Evolutionary conservation across 1,139 yeast species (phyloP), one percentile per base, ranked within the genome.

Genomic region (Suhomyces taliae): DNA sequence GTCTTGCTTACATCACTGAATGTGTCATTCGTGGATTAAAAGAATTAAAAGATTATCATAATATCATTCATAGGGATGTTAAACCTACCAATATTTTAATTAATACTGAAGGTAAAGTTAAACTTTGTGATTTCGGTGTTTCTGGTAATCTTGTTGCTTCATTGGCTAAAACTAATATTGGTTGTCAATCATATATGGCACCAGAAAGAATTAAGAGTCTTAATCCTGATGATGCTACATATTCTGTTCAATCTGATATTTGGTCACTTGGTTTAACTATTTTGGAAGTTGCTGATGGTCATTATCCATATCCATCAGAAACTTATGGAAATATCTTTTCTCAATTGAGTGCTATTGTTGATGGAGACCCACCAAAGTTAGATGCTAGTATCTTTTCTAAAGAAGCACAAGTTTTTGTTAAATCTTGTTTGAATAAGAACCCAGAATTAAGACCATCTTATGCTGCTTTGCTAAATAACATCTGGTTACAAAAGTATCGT

Each of bases 141-240:
- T 82, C 90, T 48, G 99, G 99, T 29, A 93, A 93, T 62, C 73
- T 93, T 52, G 99, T 93, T 34, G 97, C 98, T 1, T 90, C 97
- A 0, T 78, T 93, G 59, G 99, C 99, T 8, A 84, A 90, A 60
- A 93, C 99, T 0, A 93, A 93, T 61, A 91, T 93, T 58, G 99
- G 99, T 7, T 95, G 99, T 66, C 99, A 93, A 68, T 88, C 96
- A 6, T 93, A 93, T 68, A 95, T 95, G 99, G 98, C 99, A 0
- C 99, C 99, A 1, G 99, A 93, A 66, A 79, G 99, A 61, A 95
- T 93, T 60, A 85, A 87, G 65, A 62, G 71, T 2, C 52, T 67
- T 42, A 71, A 59, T 41, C 79, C 79, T 4, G 91, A 87, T 61
- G 93, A 83, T 55, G 77, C 82, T 15, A 84, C 96, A 0, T 93